Conservation (phyloP, 352 stramenopile genomes). For the Phytophthora syringae region DNA sequence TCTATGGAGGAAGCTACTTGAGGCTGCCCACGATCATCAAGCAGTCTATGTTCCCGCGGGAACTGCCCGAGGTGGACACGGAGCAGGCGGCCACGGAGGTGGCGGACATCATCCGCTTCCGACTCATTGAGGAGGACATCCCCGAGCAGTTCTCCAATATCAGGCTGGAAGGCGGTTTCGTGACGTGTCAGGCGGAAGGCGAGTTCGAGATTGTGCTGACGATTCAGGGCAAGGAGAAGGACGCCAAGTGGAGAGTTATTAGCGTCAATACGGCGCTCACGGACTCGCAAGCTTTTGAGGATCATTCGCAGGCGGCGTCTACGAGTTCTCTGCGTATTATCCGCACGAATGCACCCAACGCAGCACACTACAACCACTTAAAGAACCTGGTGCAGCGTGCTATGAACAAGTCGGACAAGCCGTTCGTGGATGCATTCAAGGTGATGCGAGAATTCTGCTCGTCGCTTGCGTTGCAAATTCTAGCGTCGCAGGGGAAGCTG, state of each 20-base stretch:
- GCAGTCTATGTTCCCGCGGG: constrained; percentile 70
- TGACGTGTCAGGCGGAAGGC: constrained; percentile 74
- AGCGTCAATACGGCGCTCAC: constrained; percentile 82
- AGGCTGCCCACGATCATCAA: constrained; percentile 78
- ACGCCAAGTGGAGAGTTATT: constrained; percentile 82
- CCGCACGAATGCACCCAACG: constrained; percentile 73
- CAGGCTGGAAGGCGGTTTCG: constrained; percentile 76
- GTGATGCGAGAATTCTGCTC: constrained; percentile 89
- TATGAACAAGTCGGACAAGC: constrained; percentile 87
- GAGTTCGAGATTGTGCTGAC: constrained; percentile 90
- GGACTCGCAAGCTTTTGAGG: constrained; percentile 59
- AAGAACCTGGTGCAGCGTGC: constrained; percentile 84
- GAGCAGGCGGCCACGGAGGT: constrained; percentile 64
- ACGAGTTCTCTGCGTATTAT: constrained; percentile 81
- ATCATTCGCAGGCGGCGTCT: constrained; percentile 60
- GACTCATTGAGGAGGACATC: constrained; percentile 83
- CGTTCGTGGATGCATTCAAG: constrained; percentile 80
- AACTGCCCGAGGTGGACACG: constrained; percentile 71
- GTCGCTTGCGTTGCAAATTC: constrained; percentile 76
- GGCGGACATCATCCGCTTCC: constrained; percentile 83
- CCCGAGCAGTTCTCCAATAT: constrained; percentile 83
- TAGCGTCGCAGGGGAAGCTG: constrained; percentile 75
- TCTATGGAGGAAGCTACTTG: constrained; percentile 80
- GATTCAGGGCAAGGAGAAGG: constrained; percentile 78
- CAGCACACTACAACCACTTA: constrained; percentile 81